Percentiles rank a stretch among this genome's conserved stretches.
phyloP scores from a whole-genome alignment of 2,329 filamentous ascomycete genomes.

The Ustulina deusta region DNA sequence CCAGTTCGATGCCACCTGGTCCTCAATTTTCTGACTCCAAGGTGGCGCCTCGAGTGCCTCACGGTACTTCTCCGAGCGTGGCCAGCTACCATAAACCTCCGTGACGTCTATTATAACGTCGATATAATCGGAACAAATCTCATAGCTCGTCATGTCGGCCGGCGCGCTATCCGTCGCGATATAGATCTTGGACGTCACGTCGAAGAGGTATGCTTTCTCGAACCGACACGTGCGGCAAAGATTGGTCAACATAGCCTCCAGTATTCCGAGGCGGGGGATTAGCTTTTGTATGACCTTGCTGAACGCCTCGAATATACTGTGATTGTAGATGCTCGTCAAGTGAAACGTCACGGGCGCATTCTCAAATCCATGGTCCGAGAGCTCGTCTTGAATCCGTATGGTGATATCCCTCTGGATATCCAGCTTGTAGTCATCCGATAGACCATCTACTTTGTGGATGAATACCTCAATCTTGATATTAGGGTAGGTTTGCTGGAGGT shows the following conservation, averaged over 20 bases:
- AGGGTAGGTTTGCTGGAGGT: constrained; percentile 88
- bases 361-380: constrained; percentile 92
- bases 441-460: constrained; percentile 98
- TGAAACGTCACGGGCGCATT: constrained; percentile 96
- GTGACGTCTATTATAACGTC: constrained; percentile 98
- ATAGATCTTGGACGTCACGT: constrained; percentile 98
- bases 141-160: constrained; percentile 94
- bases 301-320: constrained; percentile 98
- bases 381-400: constrained; percentile 94
- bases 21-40: constrained; percentile 71
- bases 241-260: constrained; percentile 94
- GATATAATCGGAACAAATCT: constrained; percentile 98
- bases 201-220: constrained; percentile 98
- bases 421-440: constrained; percentile 95
- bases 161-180: constrained; percentile 95
- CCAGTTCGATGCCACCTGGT: constrained; percentile 74
- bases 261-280: constrained; percentile 89
- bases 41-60: constrained; percentile 69
- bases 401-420: constrained; percentile 98
- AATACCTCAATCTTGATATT: constrained; percentile 98
- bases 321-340: constrained; percentile 97
- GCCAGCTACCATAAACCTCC: constrained; percentile 89
- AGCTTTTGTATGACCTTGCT: constrained; percentile 98
- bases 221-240: constrained; percentile 94
- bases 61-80: constrained; percentile 66